Base-by-base conservation (phyloP, 148 eudicot species). In the Nepenthes gracilis region DNA sequence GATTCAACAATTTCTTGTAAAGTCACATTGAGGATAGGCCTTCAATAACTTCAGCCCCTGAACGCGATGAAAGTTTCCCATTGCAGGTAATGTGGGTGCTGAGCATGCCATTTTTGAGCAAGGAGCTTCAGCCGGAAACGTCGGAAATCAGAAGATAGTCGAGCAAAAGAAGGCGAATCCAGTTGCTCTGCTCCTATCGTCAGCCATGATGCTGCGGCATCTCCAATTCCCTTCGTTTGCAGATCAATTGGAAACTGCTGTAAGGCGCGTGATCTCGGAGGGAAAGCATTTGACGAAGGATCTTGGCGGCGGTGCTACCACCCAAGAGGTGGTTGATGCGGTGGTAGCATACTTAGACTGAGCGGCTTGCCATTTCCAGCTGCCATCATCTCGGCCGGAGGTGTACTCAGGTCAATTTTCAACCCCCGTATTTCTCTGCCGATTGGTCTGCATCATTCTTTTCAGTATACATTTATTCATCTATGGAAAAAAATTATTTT, bases 61-160 rank as follows among this genome's bases (percentile, higher is more conserved):
- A 23, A 23, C 23, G 23, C 23, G 0, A 23, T 23, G 23, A 23
- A 23, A 23, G 23, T 54, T 47, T 34, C 9, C 35, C 12, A n/a
- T 61, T 57, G 13, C 74, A 88, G 96, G 96, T 35, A 85, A 88
- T 54, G 92, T 85, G 35, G 96, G 96, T 51, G 78, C 84, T 38
- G 92, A 85, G 50, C 74, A 83, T 70, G 92, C 96, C 34, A 67
- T 88, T 36, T 88, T 88, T 47, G 96, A 88, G 83, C 96, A 88
- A 83, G 96, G 96, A 32, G 96, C 96, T 9, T 88, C 92, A 33
- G 96, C 96, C 36, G 96, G 96, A 62, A 88, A 88, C 54, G 96
- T 88, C 9, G 96, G 96, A 45, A 88, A 85, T 68, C 51, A 53
- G 56, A 76, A 78, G 10, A n/a, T 88, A 61, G 65, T 88, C 36